Percentiles rank a stretch among this genome's conserved stretches.
phyloP scores from a whole-genome alignment of 306 rosid species.

The Vachellia pachyceras region DNA sequence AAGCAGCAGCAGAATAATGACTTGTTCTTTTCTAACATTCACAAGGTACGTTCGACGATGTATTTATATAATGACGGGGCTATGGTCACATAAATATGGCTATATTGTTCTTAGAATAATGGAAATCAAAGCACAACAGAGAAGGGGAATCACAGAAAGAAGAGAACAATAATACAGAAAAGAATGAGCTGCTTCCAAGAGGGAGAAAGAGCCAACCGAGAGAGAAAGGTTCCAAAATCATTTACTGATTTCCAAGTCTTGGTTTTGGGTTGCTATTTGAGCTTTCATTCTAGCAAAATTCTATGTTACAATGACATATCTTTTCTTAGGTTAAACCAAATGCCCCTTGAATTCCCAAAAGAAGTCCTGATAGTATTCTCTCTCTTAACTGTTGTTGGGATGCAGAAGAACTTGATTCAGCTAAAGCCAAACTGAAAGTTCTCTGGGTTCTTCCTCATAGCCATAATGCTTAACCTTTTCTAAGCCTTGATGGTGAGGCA shows the following conservation, averaged over 20 bases:
- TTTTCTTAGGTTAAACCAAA: not conserved
- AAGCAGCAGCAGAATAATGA: slow-evolving; percentile 51
- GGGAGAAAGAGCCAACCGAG: too few relatives aligned
- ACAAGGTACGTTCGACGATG: too few relatives aligned
- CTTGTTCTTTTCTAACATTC: slow-evolving; percentile 55
- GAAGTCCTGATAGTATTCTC: slow-evolving; percentile 10
- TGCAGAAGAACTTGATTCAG: slow-evolving; percentile 65
- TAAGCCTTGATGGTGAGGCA: not conserved
- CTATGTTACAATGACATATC: not conserved
- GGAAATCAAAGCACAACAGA: slow-evolving; percentile 61
- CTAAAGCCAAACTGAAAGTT: slow-evolving; percentile 38
- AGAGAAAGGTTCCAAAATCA: too few relatives aligned
- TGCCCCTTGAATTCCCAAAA: not conserved
- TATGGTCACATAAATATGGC: too few relatives aligned
- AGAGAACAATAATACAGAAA: too few relatives aligned
- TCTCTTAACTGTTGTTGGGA: slow-evolving; percentile 14
- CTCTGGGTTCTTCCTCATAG: not conserved
- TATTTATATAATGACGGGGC: too few relatives aligned
- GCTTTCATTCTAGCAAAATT: not conserved
- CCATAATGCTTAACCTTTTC: not conserved
- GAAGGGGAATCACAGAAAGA: slow-evolving; percentile 50
- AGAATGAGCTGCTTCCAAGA: too few relatives aligned
- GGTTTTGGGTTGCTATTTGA: too few relatives aligned
- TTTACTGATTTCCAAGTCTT: not conserved
- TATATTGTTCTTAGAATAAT: slow-evolving; percentile 30